Evolutionary conservation across 176 grass and related monocot species (phyloP).

Genomic region (Ampelocalamus luodianensis): DNA sequence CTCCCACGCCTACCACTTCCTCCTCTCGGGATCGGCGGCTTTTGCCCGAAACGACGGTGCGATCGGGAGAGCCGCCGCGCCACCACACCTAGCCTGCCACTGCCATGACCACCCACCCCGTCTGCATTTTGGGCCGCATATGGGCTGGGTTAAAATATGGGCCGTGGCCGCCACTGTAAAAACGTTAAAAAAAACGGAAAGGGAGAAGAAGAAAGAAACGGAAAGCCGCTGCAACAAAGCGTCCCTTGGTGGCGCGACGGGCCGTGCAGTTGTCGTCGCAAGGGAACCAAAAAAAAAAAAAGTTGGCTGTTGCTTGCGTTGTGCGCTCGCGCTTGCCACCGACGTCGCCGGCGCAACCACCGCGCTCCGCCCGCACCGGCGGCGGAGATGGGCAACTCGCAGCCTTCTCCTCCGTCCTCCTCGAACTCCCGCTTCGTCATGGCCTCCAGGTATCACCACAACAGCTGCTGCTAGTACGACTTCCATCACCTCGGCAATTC

Average conservation of each 20-base stretch:
- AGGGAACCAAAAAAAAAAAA: background rate
- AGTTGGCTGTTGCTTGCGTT: conserved; percentile 9
- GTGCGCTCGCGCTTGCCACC: conserved; percentile 23
- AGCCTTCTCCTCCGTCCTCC: conserved; percentile 45
- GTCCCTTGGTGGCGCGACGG: conserved; percentile 42
- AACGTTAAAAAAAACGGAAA: too few relatives aligned
- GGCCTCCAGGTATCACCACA: conserved; percentile 54
- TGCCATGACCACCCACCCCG: too few relatives aligned
- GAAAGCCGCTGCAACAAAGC: background rate
- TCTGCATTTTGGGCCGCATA: too few relatives aligned
- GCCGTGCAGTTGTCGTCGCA: background rate
- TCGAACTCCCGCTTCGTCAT: conserved; percentile 49
- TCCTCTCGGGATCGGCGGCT: too few relatives aligned
- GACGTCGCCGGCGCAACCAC: conserved; percentile 3
- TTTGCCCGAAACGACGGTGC: background rate
- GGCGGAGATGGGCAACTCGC: conserved; percentile 78
- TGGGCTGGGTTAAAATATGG: too few relatives aligned
- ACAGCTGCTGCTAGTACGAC: background rate
- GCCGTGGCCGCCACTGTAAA: too few relatives aligned
- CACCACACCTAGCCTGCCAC: background rate
- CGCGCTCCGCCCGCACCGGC: background rate
- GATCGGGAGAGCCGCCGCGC: background rate
- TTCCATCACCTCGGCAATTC: background rate
- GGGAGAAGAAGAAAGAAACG: too few relatives aligned
- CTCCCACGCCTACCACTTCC: background rate